Conservation (phyloP, 2,329 filamentous ascomycete species). For the Fusarium cyanostomum region DNA sequence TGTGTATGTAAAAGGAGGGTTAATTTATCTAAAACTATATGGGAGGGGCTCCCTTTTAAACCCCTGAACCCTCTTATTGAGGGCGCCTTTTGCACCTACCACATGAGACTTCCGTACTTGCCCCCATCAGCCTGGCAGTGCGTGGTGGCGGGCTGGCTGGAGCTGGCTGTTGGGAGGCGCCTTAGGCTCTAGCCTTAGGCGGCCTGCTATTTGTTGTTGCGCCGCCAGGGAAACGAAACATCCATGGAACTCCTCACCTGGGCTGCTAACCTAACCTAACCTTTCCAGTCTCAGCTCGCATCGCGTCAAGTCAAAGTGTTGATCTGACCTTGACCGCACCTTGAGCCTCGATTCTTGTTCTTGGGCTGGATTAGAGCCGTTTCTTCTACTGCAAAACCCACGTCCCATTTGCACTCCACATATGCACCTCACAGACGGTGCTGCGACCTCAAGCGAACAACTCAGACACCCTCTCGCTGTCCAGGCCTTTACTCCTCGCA, state of each 20-base stretch:
- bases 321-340: slow-evolving; percentile 25
- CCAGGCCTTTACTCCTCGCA: slow-evolving; percentile 21
- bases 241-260: slow-evolving; percentile 2
- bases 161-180: neutral
- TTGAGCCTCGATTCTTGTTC: slow-evolving; percentile 27
- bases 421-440: slow-evolving; percentile 40
- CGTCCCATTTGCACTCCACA: slow-evolving; percentile 44
- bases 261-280: slow-evolving; percentile 18
- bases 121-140: neutral
- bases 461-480: slow-evolving; percentile 45
- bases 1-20: too few species aligned
- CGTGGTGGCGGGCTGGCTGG: neutral
- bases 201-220: slow-evolving; percentile 15
- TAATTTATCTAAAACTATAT: too few species aligned
- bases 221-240: slow-evolving; percentile 24
- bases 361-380: slow-evolving; percentile 2
- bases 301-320: neutral
- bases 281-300: slow-evolving; percentile 7
- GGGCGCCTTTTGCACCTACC: too few species aligned
- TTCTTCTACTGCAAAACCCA: slow-evolving; percentile 51
- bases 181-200: slow-evolving; percentile 24
- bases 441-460: slow-evolving; percentile 44
- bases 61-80: too few species aligned
- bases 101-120: too few species aligned
- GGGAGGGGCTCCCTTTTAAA: too few species aligned